phyloP scores from a whole-genome alignment of 2,329 filamentous ascomycete genomes.

The Biscogniauxia marginata region DNA sequence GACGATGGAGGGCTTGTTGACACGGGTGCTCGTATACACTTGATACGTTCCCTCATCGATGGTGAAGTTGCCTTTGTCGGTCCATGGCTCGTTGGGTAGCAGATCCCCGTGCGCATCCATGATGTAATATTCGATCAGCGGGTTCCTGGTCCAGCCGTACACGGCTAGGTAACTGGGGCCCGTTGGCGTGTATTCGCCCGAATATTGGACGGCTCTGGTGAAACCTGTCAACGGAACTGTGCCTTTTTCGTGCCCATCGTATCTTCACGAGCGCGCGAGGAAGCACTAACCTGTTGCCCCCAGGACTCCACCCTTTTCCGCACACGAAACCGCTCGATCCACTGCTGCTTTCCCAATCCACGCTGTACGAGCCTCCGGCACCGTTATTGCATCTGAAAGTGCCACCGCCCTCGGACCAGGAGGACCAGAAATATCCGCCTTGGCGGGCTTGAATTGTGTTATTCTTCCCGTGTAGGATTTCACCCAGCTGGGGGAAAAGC shows the following conservation, averaged over 20 bases:
- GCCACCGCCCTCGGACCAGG: slow-evolving; percentile 37
- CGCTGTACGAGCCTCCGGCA: slow-evolving; percentile 39
- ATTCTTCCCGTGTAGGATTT: slow-evolving; percentile 15
- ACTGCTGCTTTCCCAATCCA: slow-evolving; percentile 42
- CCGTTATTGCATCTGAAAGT: slow-evolving; percentile 42
- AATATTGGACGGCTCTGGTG: slow-evolving; percentile 34
- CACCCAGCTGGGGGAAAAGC: slow-evolving; percentile 15
- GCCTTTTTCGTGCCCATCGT: too few species aligned
- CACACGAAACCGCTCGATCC: slow-evolving; percentile 51
- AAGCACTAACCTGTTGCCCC: slow-evolving; percentile 44
- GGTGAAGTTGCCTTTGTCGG: slow-evolving; percentile 48
- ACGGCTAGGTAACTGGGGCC: slow-evolving; percentile 49
- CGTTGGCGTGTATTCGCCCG: slow-evolving; percentile 36
- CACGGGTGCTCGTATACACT: slow-evolving; percentile 47
- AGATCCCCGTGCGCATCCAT: slow-evolving; percentile 52
- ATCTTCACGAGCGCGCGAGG: too few species aligned
- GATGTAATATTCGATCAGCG: slow-evolving; percentile 55
- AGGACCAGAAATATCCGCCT: slow-evolving; percentile 29
- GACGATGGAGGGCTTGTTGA: slow-evolving; percentile 52
- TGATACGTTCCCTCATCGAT: slow-evolving; percentile 53
- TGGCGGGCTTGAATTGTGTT: slow-evolving; percentile 18
- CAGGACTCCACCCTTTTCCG: slow-evolving; percentile 59
- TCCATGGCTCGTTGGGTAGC: slow-evolving; percentile 46
- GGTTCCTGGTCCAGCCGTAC: slow-evolving; percentile 49
- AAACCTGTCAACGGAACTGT: slow-evolving; percentile 3